Base-by-base conservation (phyloP, 495 filamentous ascomycete species). In the Penicillium mononematosum region DNA sequence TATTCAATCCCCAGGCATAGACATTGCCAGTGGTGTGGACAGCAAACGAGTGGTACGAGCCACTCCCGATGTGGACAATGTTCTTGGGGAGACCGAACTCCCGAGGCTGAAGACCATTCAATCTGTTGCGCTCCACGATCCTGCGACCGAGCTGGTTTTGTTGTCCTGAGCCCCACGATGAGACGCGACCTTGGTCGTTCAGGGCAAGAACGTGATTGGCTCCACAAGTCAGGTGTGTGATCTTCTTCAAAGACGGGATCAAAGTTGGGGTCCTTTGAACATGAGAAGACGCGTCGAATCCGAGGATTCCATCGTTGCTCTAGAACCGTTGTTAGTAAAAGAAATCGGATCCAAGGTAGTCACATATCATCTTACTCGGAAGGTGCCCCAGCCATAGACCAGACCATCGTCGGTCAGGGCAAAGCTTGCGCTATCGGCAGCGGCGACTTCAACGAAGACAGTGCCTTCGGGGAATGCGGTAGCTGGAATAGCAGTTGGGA, bases 1-100 rank as follows among this genome's bases (percentile, higher is more conserved):
- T 90, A 75, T 96, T 98, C 36, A 91, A 72, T 6, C 92, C 93
- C 91, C 92, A 98, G 20, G 85, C 78, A 71, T 83, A 93, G 55
- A 94, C 85, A 31, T 85, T 80, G 34, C 83, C 86, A 39, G 85
- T 81, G 19, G 81, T 76, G 71, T 88, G 85, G 56, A 96, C 78
- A 42, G 91, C 89, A 61, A 96, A 85, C 41, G 77, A 79, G 73
- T 86, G 84, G 66, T 81, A 81, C 38, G 74, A 71, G 34, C 83
- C 85, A 60, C 73, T 78, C 39, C 70, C 77, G 45, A 88, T 79
- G 44, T 76, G 70, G 9, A 72, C 73, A 45, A 85, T 82, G 36
- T 78, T 75, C 62, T 81, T 80, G 32, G 85, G 83, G 19, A 89
- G 76, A 24, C 85, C 86, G 58, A 96, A 82, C 60, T 86, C 83